Conservation (phyloP, 1,284 basidiomycete species). For the Xanthoconium separans region DNA sequence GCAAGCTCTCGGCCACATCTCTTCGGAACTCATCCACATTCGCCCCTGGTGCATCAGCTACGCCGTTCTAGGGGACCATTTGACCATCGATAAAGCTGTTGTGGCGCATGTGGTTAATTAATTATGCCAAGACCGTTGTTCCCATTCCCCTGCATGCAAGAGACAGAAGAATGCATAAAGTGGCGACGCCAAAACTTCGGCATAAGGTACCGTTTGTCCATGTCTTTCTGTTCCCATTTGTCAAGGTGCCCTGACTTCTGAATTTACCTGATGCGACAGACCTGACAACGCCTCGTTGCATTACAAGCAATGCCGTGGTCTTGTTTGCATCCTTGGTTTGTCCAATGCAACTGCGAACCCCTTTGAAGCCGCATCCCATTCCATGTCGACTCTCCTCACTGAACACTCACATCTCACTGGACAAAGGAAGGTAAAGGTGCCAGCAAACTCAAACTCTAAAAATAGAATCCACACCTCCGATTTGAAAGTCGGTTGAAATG, state of each 20-base stretch:
- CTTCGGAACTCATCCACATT: slow-evolving; percentile 4
- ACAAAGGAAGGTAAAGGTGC: background rate
- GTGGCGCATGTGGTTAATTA: slow-evolving; percentile 12
- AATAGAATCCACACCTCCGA: background rate
- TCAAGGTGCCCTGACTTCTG: background rate
- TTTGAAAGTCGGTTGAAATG: slow-evolving; percentile 12
- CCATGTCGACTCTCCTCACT: slow-evolving; percentile 9
- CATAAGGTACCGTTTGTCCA: slow-evolving; percentile 10
- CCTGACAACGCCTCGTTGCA: slow-evolving; percentile 19
- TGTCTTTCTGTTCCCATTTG: background rate
- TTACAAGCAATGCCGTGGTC: background rate
- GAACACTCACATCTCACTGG: slow-evolving; percentile 11
- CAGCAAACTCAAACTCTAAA: slow-evolving; percentile 5
- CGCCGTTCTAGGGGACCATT: slow-evolving; percentile 3
- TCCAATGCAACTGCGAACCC: background rate
- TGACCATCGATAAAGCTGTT: slow-evolving; percentile 29
- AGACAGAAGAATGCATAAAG: background rate
- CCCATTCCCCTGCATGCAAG: slow-evolving; percentile 2
- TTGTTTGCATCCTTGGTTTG: slow-evolving; percentile 1
- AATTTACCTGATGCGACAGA: background rate
- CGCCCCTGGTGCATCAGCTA: slow-evolving; percentile 8
- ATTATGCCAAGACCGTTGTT: background rate
- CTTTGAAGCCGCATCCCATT: background rate
- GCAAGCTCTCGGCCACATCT: slow-evolving; percentile 9
- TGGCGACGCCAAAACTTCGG: slow-evolving; percentile 1